Percentiles rank a stretch among this genome's conserved stretches.
phyloP scores from a whole-genome alignment of 192 early-diverging fungal species.

The Mortierella alpina region DNA sequence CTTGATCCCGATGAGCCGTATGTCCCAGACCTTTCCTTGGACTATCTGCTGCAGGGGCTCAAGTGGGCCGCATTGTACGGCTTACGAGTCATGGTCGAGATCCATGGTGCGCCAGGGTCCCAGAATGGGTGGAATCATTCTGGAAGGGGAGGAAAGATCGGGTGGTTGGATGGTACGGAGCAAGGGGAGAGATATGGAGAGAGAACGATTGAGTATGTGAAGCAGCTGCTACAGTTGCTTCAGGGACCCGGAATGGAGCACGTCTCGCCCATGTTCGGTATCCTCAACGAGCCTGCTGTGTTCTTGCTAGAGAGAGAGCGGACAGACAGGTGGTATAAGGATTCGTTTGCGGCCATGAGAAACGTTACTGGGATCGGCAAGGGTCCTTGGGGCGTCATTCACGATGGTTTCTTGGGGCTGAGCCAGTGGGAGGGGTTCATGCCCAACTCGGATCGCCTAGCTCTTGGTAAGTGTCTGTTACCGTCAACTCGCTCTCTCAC shows the following conservation, averaged over 20 bases:
- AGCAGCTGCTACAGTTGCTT: conserved; percentile 63
- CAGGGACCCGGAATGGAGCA: conserved; percentile 60
- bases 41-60: conserved; percentile 67
- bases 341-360: conserved; percentile 54
- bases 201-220: conserved; percentile 64
- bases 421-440: conserved; percentile 59
- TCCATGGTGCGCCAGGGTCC: conserved; percentile 77
- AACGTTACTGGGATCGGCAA: conserved; percentile 34
- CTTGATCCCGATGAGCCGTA: conserved; percentile 66
- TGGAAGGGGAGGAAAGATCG: conserved; percentile 40
- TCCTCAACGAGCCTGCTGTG: conserved; percentile 62
- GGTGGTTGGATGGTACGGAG: conserved; percentile 43
- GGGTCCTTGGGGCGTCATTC: conserved; percentile 54
- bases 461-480: conserved; percentile 53
- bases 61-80: conserved; percentile 75
- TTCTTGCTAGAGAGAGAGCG: conserved; percentile 22
- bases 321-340: conserved; percentile 55
- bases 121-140: conserved; percentile 80
- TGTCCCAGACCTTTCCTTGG: conserved; percentile 66
- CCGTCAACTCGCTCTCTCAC: not conserved
- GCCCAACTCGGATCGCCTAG: conserved; percentile 52
- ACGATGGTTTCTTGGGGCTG: conserved; percentile 63
- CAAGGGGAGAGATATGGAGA: conserved; percentile 60
- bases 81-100: conserved; percentile 74
- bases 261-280: conserved; percentile 61